Evolutionary conservation across 2,329 filamentous ascomycete species (phyloP).

Genomic region (Exophiala dermatitidis): DNA sequence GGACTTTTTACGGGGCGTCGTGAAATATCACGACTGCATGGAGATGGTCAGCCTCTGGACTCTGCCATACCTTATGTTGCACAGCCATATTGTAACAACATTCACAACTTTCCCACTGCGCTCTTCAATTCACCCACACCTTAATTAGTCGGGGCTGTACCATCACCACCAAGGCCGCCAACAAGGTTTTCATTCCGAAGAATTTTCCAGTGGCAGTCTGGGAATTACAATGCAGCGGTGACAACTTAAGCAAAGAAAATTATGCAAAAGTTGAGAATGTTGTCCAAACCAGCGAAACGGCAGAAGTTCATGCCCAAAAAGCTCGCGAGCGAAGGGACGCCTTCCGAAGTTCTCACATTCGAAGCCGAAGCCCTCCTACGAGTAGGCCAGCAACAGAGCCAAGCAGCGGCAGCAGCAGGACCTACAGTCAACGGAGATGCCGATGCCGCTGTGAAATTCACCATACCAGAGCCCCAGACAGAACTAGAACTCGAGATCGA

Average conservation of each 20-base stretch:
- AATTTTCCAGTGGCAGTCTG: background rate
- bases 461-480: background rate
- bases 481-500: constrained; percentile 78
- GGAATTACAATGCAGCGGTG: constrained; percentile 12
- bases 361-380: constrained; percentile 13
- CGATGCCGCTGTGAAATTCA: background rate
- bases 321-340: constrained; percentile 8
- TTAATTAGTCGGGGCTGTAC: background rate
- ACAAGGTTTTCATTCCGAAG: background rate
- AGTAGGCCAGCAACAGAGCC: background rate
- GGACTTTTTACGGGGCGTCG: background rate
- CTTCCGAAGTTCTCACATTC: constrained; percentile 15
- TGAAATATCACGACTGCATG: background rate
- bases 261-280: constrained; percentile 5
- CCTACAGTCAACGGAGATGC: background rate
- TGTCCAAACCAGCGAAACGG: background rate
- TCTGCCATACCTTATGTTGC: constrained; percentile 1
- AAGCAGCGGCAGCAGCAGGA: background rate
- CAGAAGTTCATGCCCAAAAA: background rate
- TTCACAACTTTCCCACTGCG: background rate
- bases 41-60: background rate
- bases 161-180: background rate
- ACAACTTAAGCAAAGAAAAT: constrained; percentile 4
- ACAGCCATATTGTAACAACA: background rate
- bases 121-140: too few species aligned